Base-by-base conservation (phyloP, 179 eudicot species). In the Spinacia oleracea region DNA sequence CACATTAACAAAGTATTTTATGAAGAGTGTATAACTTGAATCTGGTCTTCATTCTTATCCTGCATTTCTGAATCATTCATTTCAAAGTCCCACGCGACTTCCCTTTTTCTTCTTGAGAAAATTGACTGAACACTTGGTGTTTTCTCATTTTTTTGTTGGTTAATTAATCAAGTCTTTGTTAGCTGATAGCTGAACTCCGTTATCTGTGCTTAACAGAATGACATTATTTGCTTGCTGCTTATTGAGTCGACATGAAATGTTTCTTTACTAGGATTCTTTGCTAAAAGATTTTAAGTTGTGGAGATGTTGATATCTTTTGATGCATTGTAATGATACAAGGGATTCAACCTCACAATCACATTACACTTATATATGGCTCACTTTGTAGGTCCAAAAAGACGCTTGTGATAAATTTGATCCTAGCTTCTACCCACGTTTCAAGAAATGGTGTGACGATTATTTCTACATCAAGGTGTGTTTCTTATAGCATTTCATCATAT, bases 361-460 rank as follows among this genome's bases (percentile, higher is more conserved):
- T 34, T 31, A 25, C 42, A 10, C 53, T 78, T 59, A 78, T 21
- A 65, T 43, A 15, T 58, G 21, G 20, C 29, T 80, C 29, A 43
- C 43, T 79, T 73, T 84, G 83, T 79, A 95, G 98, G 98, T 91
- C 73, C 98, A 95, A 83, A 93, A 95, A 79, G 73, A 80, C 65
- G 87, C 98, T n/a, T 95, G 98, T 84, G 98, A 95, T 88, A 93
- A 93, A 77, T 95, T 95, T 80, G 93, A 95, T 64, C 83, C 89
- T 42, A 88, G 90, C 79, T 95, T 95, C 87, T 95, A 95, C 81
- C 98, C 98, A 62, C 97, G 92, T 71, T 95, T 95, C 89, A 95
- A 95, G 87, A 95, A 93, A 81, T 95, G 97, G 98, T 95, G 98
- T 80, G 98, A 93, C 83, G 98, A 95, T 79, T 95, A 95, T 83